phyloP scores from a whole-genome alignment of 129 eudicot genomes.

The Artemisia annua region DNA sequence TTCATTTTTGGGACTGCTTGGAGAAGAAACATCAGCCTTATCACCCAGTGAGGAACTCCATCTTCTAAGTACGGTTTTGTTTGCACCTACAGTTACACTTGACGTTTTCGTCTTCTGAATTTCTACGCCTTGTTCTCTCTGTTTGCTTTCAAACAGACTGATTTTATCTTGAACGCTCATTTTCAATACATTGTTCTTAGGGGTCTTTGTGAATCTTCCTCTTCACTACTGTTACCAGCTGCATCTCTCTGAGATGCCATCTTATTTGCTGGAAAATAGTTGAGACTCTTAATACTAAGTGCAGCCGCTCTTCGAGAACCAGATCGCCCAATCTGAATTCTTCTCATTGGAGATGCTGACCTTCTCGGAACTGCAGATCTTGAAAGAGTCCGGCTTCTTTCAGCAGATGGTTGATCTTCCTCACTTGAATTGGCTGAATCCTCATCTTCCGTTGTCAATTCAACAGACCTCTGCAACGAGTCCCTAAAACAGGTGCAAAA shows the following conservation, averaged over 20 bases:
- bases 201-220: conserved; percentile 58
- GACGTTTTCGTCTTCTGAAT: conserved; percentile 44
- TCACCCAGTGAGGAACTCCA: conserved; percentile 71
- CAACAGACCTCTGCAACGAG: conserved; percentile 48
- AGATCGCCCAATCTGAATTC: conserved; percentile 83
- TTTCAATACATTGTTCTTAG: conserved; percentile 54
- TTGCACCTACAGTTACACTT: conserved; percentile 46
- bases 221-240: conserved; percentile 53
- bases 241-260: conserved; percentile 54
- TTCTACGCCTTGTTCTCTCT: conserved; percentile 59
- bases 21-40: conserved; percentile 39
- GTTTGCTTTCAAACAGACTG: conserved; percentile 85
- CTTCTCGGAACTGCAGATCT: conserved; percentile 86
- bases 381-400: conserved; percentile 65
- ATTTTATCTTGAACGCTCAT: conserved; percentile 94
- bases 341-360: conserved; percentile 95
- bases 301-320: conserved; percentile 93
- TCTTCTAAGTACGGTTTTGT: conserved; percentile 74
- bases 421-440: conserved; percentile 70
- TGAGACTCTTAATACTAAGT: conserved; percentile 75
- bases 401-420: conserved; percentile 63
- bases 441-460: conserved; percentile 65
- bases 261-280: conserved; percentile 59
- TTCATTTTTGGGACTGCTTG: conserved; percentile 31
- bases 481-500: conserved; percentile 49